phyloP scores from a whole-genome alignment of 805 yeast species.

The Pichia occidentalis region DNA sequence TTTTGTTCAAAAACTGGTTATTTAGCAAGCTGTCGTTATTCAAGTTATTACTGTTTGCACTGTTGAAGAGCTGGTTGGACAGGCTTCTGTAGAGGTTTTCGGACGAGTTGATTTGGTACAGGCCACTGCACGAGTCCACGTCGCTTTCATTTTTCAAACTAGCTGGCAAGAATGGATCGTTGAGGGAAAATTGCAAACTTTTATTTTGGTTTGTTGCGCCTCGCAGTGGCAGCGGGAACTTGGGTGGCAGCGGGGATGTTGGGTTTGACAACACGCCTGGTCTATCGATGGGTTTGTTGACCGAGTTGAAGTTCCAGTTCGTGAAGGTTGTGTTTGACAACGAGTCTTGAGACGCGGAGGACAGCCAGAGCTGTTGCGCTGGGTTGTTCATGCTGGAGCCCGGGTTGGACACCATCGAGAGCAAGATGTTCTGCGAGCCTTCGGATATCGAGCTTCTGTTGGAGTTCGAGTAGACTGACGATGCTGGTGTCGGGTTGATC shows the following conservation, averaged over 20 bases:
- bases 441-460: constrained; percentile 13
- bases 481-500: constrained; percentile 12
- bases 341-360: background rate
- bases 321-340: constrained; percentile 1
- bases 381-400: constrained; percentile 6
- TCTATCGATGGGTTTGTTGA: constrained; percentile 17
- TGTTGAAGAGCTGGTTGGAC: too few species aligned
- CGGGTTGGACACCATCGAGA: background rate
- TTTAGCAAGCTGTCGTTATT: constrained; percentile 5
- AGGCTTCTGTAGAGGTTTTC: too few species aligned
- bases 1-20: constrained; percentile 9
- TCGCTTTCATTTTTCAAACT: constrained; percentile 1
- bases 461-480: constrained; percentile 12
- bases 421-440: background rate
- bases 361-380: background rate
- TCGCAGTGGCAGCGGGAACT: too few species aligned
- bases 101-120: background rate
- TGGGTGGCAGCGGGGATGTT: constrained; percentile 16
- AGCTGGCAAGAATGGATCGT: constrained; percentile 9
- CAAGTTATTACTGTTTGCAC: too few species aligned
- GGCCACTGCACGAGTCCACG: too few species aligned
- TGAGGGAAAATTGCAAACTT: constrained; percentile 1
- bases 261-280: constrained; percentile 24
- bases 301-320: constrained; percentile 20
- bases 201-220: too few species aligned